Evolutionary conservation across 2,329 filamentous ascomycete species (phyloP), one percentile per base, ranked within the genome.

Genomic region (Berkeleyomyces basicola): DNA sequence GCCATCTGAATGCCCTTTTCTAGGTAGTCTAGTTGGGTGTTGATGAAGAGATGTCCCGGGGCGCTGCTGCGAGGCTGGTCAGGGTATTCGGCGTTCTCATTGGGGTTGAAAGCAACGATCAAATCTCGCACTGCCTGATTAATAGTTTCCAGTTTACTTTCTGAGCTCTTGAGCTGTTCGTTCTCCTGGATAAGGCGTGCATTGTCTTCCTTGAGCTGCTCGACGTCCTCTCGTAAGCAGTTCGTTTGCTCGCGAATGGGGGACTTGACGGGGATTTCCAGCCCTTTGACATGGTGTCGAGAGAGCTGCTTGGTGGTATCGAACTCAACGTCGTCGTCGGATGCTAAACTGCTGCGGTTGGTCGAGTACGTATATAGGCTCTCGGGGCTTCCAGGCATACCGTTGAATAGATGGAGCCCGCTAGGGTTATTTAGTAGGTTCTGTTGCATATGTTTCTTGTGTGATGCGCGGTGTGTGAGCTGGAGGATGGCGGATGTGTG

Each of bases 401-500:
- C 82, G 63, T 81, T 80, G 47, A 76, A 70, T 5, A 74, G 69
- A 72, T 73, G 51, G 7, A 63, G 39, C 9, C 47, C 60, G 10
- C 58, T 59, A 9, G 1, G 75, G 72, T 59, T 77, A 74, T 6
- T 76, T 72, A 3, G 74, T 68, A 36, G 23, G 11, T 44, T 59
- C 16, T 64, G 59, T 39, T 63, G 65, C 47, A 51, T 60, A 43
- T 61, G 61, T 61, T 75, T 76, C 67, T 81, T 82, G 69, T 82
- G 86, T n/a, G 86, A 78, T 0, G 82, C 83, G 68, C 86, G 87
- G 73, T 97, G 91, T 7, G 91, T 95, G 72, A 95, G 81, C 70
- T 96, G 90, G 61, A 99, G 76, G 46, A 99, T 88, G 53, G 89
- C 92, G 11, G 93, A 91, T 0, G 92, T 97, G 71, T 99, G 93